Percentiles rank a stretch among this genome's conserved stretches.
Conservation (phyloP, 176 grass and related monocot genomes). For the Zoysia japonica region DNA sequence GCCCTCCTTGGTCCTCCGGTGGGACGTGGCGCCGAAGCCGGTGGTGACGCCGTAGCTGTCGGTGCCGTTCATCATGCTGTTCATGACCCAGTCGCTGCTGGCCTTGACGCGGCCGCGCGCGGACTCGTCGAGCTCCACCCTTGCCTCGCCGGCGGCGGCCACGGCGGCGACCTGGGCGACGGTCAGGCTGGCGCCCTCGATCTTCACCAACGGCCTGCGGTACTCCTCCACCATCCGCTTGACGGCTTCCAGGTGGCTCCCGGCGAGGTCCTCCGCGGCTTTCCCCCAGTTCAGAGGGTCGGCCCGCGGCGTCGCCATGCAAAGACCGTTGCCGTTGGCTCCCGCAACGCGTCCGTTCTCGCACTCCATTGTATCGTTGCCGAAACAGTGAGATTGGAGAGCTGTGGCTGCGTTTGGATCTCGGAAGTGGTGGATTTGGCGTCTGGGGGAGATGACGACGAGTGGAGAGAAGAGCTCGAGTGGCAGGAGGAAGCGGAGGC, state of each 20-base stretch:
- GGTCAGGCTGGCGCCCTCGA: slow-evolving; percentile 72
- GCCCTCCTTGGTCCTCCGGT: slow-evolving; percentile 79
- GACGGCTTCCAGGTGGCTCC: slow-evolving; percentile 72
- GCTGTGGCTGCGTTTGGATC: background rate
- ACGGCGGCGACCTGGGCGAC: slow-evolving; percentile 79
- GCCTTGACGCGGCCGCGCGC: slow-evolving; percentile 68
- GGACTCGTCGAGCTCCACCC: slow-evolving; percentile 71
- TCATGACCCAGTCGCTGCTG: slow-evolving; percentile 86
- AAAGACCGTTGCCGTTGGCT: slow-evolving; percentile 40
- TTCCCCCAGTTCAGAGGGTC: slow-evolving; percentile 75
- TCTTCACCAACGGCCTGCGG: slow-evolving; percentile 49
- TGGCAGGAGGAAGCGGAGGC: background rate
- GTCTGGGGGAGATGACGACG: background rate
- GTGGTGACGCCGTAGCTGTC: slow-evolving; percentile 94
- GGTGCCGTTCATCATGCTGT: slow-evolving; percentile 77
- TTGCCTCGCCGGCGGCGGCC: slow-evolving; percentile 43
- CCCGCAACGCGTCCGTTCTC: slow-evolving; percentile 11
- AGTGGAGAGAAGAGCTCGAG: slow-evolving; percentile 38
- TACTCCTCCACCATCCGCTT: slow-evolving; percentile 80
- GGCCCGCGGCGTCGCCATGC: slow-evolving; percentile 17
- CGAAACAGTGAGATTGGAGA: background rate
- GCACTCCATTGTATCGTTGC: slow-evolving; percentile 28
- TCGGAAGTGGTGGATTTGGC: background rate
- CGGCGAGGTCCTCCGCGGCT: slow-evolving; percentile 48
- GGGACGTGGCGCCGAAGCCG: slow-evolving; percentile 85